Evolutionary conservation across 2,329 filamentous ascomycete species (phyloP), one percentile per base, ranked within the genome.

Genomic region (Penicillium expansum): DNA sequence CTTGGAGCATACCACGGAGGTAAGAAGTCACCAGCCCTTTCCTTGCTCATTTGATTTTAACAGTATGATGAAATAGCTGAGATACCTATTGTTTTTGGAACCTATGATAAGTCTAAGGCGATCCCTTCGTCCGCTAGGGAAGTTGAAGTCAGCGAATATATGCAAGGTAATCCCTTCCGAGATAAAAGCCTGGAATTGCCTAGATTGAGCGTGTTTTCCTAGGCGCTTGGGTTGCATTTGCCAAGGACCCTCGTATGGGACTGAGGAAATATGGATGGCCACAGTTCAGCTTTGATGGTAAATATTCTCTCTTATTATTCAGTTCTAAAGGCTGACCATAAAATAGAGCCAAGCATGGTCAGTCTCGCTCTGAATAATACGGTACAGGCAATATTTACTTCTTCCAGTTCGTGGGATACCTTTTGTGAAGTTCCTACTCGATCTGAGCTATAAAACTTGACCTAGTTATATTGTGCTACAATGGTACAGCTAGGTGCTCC

Each of bases 1-100:
- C 68, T 78, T 53, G 76, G 76, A 14, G 76, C 76, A 3, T 79
- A 76, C 39, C 77, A 79, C 48, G 67, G 67, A 18, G 61, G 65
- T 44, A 74, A 76, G 57, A 27, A 13, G 3, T 1, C 1, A 16
- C 7, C 13, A 1, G 5, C 10, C 7, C 2, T 14, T 18, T 47
- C 2, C n/a, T 14, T 14, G 33, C n/a, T 45, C 7, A 20, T 24
- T 52, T 5, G 10, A 39, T 35, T 30, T 49, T 35, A 54, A 6
- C 18, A 16, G 24, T 3, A 3, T 24, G 5, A 29, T 24, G n/a
- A 29, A 29, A 13, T 13, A 62, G 59, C 54, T 22, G 57, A 60
- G 6, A 43, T 60, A 43, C 59, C 59, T 32, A n/a, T 60, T 6
- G 39, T 60, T 3, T 62, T 62, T 29, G 59, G 57, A 9, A 60